Conservation (phyloP, 352 stramenopile species). For the Sclerospora graminicola region DNA sequence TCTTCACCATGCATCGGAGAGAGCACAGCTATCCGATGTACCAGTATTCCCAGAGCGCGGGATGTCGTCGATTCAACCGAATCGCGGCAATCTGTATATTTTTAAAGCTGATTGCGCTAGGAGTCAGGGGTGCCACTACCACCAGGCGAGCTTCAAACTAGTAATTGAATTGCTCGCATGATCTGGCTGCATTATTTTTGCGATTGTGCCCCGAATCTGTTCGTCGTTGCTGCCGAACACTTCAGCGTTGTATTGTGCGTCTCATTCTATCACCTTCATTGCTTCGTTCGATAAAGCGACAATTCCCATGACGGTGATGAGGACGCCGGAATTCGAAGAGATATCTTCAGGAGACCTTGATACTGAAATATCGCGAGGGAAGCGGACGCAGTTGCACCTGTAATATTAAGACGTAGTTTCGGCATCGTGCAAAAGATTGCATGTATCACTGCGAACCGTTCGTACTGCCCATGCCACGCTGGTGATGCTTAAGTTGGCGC, state of each 20-base stretch:
- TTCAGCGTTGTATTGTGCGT: conserved; percentile 25
- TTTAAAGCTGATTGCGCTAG: conserved; percentile 54
- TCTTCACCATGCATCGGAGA: conserved; percentile 52
- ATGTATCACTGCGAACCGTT: conserved; percentile 46
- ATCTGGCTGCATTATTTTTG: conserved; percentile 32
- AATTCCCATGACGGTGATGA: conserved; percentile 52
- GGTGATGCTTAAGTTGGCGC: conserved; percentile 61
- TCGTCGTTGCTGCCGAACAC: conserved; percentile 27
- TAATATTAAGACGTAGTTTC: conserved; percentile 21
- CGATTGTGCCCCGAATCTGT: conserved; percentile 27
- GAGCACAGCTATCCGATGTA: conserved; percentile 48
- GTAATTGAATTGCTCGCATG: conserved; percentile 36
- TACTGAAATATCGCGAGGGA: conserved; percentile 64
- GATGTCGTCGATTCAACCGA: conserved; percentile 59
- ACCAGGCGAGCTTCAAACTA: conserved; percentile 45
- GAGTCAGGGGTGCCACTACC: conserved; percentile 24
- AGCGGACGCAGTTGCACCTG: conserved; percentile 23
- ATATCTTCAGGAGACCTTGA: conserved; percentile 23
- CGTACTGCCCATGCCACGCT: conserved; percentile 49
- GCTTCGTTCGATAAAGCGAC: conserved; percentile 42
- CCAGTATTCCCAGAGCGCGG: conserved; percentile 41
- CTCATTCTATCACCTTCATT: conserved; percentile 31
- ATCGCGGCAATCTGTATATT: conserved; percentile 47
- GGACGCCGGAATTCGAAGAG: conserved; percentile 6
- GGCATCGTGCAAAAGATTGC: conserved; percentile 39